These are phyloP conservation scores for Erigeron canadensis DNA, from an alignment of 129 eudicot genomes.

Conservation along the genomic window DNA sequence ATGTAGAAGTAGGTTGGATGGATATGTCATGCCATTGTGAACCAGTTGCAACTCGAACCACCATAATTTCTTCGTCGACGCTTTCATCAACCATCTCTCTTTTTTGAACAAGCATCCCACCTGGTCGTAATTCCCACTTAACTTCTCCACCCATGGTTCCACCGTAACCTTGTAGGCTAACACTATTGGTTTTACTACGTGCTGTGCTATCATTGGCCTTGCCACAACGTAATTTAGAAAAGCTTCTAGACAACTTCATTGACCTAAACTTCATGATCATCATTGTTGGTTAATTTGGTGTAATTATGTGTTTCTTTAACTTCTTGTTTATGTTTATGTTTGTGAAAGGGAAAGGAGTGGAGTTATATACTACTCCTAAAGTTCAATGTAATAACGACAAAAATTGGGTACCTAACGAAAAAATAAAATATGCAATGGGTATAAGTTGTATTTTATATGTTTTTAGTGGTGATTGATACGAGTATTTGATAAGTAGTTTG, in stretches of 20 bases:
- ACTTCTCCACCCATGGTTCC: slow-evolving; percentile 35
- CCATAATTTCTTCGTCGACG: slow-evolving; percentile 41
- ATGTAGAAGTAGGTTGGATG: slow-evolving; percentile 70
- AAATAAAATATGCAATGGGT: slow-evolving; percentile 22
- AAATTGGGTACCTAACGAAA: slow-evolving; percentile 29
- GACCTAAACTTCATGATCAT: slow-evolving; percentile 55
- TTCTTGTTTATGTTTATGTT: slow-evolving; percentile 10
- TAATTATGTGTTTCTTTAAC: background rate
- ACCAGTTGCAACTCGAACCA: slow-evolving; percentile 58
- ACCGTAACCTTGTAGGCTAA: slow-evolving; percentile 15
- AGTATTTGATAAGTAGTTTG: slow-evolving; percentile 9
- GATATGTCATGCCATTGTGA: slow-evolving; percentile 70
- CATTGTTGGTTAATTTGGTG: slow-evolving; percentile 8
- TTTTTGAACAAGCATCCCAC: slow-evolving; percentile 93
- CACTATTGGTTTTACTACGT: slow-evolving; percentile 9
- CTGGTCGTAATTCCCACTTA: slow-evolving; percentile 83
- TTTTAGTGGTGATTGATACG: slow-evolving; percentile 12
- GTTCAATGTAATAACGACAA: slow-evolving; percentile 33
- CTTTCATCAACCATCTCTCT: slow-evolving; percentile 44
- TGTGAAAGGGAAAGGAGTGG: slow-evolving; percentile 24
- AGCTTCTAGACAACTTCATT: slow-evolving; percentile 58
- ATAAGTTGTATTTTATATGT: slow-evolving; percentile 1
- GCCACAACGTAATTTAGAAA: slow-evolving; percentile 51
- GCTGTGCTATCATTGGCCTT: slow-evolving; percentile 25
- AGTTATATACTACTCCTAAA: slow-evolving; percentile 43